A percentile compares a stretch with the other conserved stretches of the same genome.
These are phyloP conservation scores for Colletotrichum sansevieriae DNA, from an alignment of 2,329 filamentous ascomycete species.

Conservation along the genomic window DNA sequence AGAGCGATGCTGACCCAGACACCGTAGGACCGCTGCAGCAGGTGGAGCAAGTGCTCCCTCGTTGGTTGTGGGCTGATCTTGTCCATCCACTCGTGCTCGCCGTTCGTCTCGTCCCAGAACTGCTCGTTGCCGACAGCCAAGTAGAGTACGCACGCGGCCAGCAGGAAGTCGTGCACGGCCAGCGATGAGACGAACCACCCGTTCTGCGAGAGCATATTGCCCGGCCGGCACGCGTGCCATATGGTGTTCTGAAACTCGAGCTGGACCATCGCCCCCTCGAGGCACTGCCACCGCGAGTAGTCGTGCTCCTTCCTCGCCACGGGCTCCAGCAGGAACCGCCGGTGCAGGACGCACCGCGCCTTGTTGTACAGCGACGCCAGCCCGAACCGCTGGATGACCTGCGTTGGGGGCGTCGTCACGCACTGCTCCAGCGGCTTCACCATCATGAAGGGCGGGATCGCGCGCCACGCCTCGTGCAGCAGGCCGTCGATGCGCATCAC, in stretches of 20 bases:
- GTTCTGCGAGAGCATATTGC: constrained; percentile 64
- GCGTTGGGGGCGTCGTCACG: constrained; percentile 60
- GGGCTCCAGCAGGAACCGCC: constrained; percentile 63
- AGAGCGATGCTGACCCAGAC: constrained; percentile 59
- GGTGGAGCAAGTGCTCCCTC: constrained; percentile 55
- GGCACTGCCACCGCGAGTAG: constrained; percentile 64
- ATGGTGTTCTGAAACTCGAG: constrained; percentile 62
- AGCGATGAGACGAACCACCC: constrained; percentile 71
- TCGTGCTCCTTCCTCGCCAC: constrained; percentile 59
- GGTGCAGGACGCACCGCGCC: constrained; percentile 67
- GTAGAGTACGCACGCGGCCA: constrained; percentile 72
- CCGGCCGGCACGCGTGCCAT: constrained; percentile 64
- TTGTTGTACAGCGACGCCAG: constrained; percentile 67
- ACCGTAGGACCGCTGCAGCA: constrained; percentile 57
- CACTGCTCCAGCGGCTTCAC: constrained; percentile 62
- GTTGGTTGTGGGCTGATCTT: constrained; percentile 49
- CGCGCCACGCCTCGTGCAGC: constrained; percentile 60
- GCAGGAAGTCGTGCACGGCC: constrained; percentile 71
- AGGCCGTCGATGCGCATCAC: constrained; percentile 61
- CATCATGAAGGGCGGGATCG: constrained; percentile 62
- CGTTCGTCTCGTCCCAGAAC: constrained; percentile 52
- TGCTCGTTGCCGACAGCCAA: constrained; percentile 61
- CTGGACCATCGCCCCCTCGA: constrained; percentile 63
- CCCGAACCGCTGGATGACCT: constrained; percentile 67
- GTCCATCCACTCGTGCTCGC: constrained; percentile 51